A percentile compares a stretch with the other conserved stretches of the same genome.
phyloP scores from a whole-genome alignment of 208 protist genomes.

The Crithidia mellificae region DNA sequence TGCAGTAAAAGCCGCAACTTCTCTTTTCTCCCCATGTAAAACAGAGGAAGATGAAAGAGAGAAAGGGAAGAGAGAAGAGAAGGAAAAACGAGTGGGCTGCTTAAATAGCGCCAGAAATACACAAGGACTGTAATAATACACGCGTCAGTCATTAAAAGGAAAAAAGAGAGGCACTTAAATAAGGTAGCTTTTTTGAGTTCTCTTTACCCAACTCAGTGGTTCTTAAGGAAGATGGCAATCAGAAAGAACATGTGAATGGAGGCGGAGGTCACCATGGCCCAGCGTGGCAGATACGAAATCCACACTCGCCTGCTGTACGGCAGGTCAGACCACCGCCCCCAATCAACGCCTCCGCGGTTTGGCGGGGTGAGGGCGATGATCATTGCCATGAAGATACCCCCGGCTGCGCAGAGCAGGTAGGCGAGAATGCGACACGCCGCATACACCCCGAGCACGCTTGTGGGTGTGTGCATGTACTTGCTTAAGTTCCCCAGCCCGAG shows the following conservation, averaged over 20 bases:
- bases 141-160: too few species aligned
- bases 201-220: constrained; percentile 22
- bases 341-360: constrained; percentile 37
- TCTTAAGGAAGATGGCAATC: constrained; percentile 34
- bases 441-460: constrained; percentile 12
- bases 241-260: constrained; percentile 26
- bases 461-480: constrained; percentile 15
- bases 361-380: constrained; percentile 33
- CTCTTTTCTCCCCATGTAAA: too few species aligned
- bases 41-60: too few species aligned
- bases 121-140: too few species aligned
- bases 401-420: constrained; percentile 14
- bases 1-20: too few species aligned
- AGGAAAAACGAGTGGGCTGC: too few species aligned
- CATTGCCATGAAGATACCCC: constrained; percentile 43
- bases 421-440: neutral
- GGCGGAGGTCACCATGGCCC: constrained; percentile 37
- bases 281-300: constrained; percentile 43
- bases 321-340: constrained; percentile 30
- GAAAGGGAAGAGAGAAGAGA: too few species aligned
- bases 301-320: constrained; percentile 36
- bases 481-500: constrained; percentile 30
- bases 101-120: too few species aligned
- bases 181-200: too few species aligned
- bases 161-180: too few species aligned